A percentile compares a stretch with the other conserved stretches of the same genome.
Conservation (phyloP, 495 filamentous ascomycete genomes). For the Oleoguttula mirabilis region DNA sequence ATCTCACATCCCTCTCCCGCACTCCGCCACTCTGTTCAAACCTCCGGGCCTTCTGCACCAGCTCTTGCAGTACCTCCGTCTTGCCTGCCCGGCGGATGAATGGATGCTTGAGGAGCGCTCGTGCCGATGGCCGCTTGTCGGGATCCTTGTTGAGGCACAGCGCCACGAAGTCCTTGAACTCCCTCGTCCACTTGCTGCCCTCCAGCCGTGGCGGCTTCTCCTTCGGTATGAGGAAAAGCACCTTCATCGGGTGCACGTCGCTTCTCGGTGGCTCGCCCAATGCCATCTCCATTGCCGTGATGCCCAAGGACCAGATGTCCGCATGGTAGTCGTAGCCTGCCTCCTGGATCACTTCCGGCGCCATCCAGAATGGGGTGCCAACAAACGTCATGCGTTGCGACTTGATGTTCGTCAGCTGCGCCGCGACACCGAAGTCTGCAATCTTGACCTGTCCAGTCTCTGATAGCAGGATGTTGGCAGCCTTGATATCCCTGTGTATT, state of each 20-base stretch:
- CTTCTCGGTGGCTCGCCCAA: slow-evolving; percentile 88
- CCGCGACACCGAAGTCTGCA: slow-evolving; percentile 95
- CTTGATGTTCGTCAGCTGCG: slow-evolving; percentile 93
- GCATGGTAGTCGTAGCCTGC: slow-evolving; percentile 94
- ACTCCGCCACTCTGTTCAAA: slow-evolving; percentile 61
- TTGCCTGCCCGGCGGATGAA: slow-evolving; percentile 81
- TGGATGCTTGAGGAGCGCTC: slow-evolving; percentile 77
- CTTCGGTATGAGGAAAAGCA: slow-evolving; percentile 94
- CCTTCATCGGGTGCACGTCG: slow-evolving; percentile 92
- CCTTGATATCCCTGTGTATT: slow-evolving; percentile 90
- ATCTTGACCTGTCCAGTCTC: slow-evolving; percentile 88
- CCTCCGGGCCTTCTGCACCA: slow-evolving; percentile 46
- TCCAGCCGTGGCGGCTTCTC: slow-evolving; percentile 74
- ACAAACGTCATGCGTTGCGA: slow-evolving; percentile 97
- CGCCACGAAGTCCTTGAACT: slow-evolving; percentile 87
- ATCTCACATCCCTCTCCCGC: slow-evolving; percentile 48
- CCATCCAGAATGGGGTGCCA: slow-evolving; percentile 99
- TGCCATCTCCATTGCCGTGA: slow-evolving; percentile 89
- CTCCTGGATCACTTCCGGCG: slow-evolving; percentile 95
- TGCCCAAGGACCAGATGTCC: slow-evolving; percentile 95
- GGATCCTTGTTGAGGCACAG: slow-evolving; percentile 86
- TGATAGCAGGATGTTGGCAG: slow-evolving; percentile 40
- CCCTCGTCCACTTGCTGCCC: slow-evolving; percentile 68
- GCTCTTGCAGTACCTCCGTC: slow-evolving; percentile 70
- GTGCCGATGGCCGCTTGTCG: slow-evolving; percentile 69